Evolutionary conservation across 2,329 filamentous ascomycete genomes (phyloP), one percentile per base, ranked within the genome.

Genomic region (Calcarisporium arbuscula): DNA sequence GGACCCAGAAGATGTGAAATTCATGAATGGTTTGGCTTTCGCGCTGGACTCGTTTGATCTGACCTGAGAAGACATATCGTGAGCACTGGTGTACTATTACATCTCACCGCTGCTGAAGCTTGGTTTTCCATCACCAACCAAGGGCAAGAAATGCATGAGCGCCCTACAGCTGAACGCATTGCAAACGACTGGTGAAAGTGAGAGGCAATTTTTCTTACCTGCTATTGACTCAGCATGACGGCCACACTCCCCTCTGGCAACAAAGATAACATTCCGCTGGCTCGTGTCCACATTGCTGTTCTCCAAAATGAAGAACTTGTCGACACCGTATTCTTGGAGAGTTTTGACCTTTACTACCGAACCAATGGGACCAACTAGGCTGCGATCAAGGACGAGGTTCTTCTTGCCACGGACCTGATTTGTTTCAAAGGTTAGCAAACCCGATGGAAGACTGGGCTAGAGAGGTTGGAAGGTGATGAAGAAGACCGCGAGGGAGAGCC

Each of bases 341-440:
- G 85, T 90, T 16, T 90, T 90, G 54, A 95, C 94, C 60, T 95
- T 95, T 64, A 94, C 87, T 47, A 98, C 82, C 40, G 90, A 74
- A 40, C 89, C 87, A 48, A 98, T 75, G 19, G 89, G 86, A 17
- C 90, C 92, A 47, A 90, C 88, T 49, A 98, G 73, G 50, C 81
- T 82, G 61, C 84, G 85, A 59, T 96, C 90, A 54, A 98, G 82
- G 34, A 98, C 85, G 42, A 98, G 71, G 54, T 95, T 96, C 73
- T 98, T 98, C 77, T 96, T 98, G 49, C 94, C 94, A 57, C 90
- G 85, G 46, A 96, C 87, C 92, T 98, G 54, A 39, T n/a, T n/a
- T n/a, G n/a, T n/a, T n/a, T n/a, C n/a, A n/a, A n/a, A n/a, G n/a
- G n/a, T n/a, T n/a, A n/a, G n/a, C n/a, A n/a, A n/a, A n/a, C n/a